These are phyloP conservation scores for Conoideocrella luteorostrata DNA, from an alignment of 2,329 filamentous ascomycete genomes.

Conservation along the genomic window DNA sequence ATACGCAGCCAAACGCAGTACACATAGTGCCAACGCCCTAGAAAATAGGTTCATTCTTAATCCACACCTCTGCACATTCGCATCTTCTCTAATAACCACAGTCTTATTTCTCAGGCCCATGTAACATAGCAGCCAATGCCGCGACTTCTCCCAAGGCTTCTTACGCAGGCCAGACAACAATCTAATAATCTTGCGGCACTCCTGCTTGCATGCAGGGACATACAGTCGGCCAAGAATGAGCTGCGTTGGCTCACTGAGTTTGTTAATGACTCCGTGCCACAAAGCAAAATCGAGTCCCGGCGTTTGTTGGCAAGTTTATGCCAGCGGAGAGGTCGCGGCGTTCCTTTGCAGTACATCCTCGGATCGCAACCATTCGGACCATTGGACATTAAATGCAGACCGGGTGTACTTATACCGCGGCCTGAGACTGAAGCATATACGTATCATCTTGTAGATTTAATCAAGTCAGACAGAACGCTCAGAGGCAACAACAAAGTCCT, in stretches of 20 bases:
- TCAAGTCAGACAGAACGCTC: constrained; percentile 23
- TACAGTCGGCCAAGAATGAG: constrained; percentile 60
- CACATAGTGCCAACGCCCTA: too few species aligned
- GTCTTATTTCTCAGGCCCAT: too few species aligned
- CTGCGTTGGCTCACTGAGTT: constrained; percentile 67
- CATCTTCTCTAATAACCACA: too few species aligned
- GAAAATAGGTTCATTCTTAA: too few species aligned
- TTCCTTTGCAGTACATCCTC: constrained; percentile 84
- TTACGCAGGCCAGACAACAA: constrained; percentile 46
- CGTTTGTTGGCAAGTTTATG: constrained; percentile 36
- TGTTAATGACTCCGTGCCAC: constrained; percentile 27
- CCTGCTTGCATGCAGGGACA: constrained; percentile 56
- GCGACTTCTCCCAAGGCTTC: constrained; percentile 52
- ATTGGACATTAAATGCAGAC: constrained; percentile 68
- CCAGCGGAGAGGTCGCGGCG: constrained; percentile 48
- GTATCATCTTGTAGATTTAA: constrained; percentile 43
- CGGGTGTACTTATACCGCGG: constrained; percentile 81
- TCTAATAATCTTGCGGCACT: constrained; percentile 53
- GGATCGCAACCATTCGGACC: constrained; percentile 83
- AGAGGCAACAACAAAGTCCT: constrained; percentile 28
- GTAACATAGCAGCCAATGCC: constrained; percentile 43
- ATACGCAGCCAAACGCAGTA: too few species aligned
- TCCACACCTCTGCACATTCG: too few species aligned
- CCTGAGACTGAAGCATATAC: constrained; percentile 68
- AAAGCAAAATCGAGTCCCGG: constrained; percentile 7